Conservation (phyloP, 2,329 filamentous ascomycete genomes). For the Diplodia mutila region DNA sequence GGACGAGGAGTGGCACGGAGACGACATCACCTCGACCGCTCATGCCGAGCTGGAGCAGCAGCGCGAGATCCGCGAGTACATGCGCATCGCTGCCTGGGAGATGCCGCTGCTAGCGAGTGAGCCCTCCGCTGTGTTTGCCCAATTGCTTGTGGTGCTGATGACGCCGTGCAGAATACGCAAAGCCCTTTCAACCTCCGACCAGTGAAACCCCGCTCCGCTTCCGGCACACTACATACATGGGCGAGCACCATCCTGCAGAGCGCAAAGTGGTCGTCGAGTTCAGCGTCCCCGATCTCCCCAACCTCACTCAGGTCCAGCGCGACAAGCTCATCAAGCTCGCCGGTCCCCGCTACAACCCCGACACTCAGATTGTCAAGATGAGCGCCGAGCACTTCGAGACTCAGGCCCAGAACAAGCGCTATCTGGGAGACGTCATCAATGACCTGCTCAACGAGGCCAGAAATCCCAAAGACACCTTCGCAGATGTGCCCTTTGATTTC, state of each 20-base stretch:
- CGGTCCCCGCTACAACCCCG: slow-evolving; percentile 85
- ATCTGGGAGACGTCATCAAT: slow-evolving; percentile 77
- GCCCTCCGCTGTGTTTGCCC: slow-evolving; percentile 37
- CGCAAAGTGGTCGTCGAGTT: slow-evolving; percentile 96
- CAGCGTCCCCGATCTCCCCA: slow-evolving; percentile 68
- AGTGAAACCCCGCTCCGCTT: slow-evolving; percentile 77
- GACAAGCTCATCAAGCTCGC: slow-evolving; percentile 85
- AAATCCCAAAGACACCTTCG: slow-evolving; percentile 79
- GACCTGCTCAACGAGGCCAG: slow-evolving; percentile 73
- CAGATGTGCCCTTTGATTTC: slow-evolving; percentile 86
- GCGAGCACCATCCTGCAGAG: slow-evolving; percentile 87
- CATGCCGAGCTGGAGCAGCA: slow-evolving; percentile 88
- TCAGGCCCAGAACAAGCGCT: slow-evolving; percentile 95
- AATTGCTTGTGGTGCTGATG: not conserved
- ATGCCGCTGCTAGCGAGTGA: slow-evolving; percentile 87
- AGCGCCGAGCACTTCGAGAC: slow-evolving; percentile 87
- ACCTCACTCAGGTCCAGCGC: slow-evolving; percentile 68
- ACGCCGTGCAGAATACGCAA: slow-evolving; percentile 69
- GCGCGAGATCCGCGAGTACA: slow-evolving; percentile 85
- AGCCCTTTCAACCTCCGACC: slow-evolving; percentile 75
- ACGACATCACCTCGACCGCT: slow-evolving; percentile 81
- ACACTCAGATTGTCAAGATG: slow-evolving; percentile 81
- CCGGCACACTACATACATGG: slow-evolving; percentile 96
- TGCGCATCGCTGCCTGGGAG: slow-evolving; percentile 88
- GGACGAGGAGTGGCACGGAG: slow-evolving; percentile 56